Evolutionary conservation across 352 stramenopile genomes (phyloP).

Genomic region (Pythium dissimile): DNA sequence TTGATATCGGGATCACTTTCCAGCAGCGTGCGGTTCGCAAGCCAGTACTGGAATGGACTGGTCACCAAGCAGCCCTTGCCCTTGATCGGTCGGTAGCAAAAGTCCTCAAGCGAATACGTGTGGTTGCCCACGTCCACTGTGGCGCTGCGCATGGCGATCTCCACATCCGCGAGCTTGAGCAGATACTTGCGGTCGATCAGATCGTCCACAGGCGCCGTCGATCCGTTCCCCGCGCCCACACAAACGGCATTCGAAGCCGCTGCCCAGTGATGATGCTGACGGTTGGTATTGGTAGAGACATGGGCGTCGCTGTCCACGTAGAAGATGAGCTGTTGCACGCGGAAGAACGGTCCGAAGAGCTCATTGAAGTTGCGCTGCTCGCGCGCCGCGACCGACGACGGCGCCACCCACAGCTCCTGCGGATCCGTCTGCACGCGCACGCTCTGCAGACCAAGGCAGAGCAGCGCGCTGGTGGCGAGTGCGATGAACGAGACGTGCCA

Average conservation of each 20-base stretch:
- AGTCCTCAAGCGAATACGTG: constrained; percentile 52
- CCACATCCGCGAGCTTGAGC: constrained; percentile 54
- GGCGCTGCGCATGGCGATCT: constrained; percentile 49
- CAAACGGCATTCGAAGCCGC: constrained; percentile 7
- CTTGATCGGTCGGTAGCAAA: constrained; percentile 77
- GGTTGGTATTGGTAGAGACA: background rate
- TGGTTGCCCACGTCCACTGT: constrained; percentile 28
- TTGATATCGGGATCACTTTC: constrained; percentile 74
- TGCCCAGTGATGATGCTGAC: no score
- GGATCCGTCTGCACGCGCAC: constrained; percentile 76
- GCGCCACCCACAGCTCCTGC: constrained; percentile 80
- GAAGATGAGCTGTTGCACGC: constrained; percentile 86
- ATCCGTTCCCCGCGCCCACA: background rate
- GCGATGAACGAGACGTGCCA: constrained; percentile 43
- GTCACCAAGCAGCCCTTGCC: constrained; percentile 81
- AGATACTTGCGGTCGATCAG: constrained; percentile 62
- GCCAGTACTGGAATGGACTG: constrained; percentile 83
- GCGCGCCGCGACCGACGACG: constrained; percentile 45
- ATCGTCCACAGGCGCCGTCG: constrained; percentile 26
- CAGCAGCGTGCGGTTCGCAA: constrained; percentile 52
- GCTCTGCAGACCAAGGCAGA: constrained; percentile 54
- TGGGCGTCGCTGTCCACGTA: constrained; percentile 31
- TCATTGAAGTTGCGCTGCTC: constrained; percentile 76
- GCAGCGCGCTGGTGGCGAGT: constrained; percentile 41
- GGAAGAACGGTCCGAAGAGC: constrained; percentile 84